phyloP scores from a whole-genome alignment of 371 early-diverging fungal species.

The Apophysomyces variabilis region DNA sequence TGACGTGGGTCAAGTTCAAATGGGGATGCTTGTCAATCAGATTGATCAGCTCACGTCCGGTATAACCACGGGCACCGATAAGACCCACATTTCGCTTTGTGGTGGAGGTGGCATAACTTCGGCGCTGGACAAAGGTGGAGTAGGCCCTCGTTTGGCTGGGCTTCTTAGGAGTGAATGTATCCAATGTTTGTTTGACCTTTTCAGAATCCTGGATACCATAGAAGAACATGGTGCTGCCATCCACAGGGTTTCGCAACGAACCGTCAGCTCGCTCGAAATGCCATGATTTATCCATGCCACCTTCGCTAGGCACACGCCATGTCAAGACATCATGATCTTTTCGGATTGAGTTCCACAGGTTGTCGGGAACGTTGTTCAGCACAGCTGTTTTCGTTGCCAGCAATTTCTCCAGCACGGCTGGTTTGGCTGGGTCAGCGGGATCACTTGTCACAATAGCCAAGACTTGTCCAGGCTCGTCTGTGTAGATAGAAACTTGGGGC shows the following conservation, averaged over 20 bases:
- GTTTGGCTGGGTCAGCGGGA: slow-evolving; percentile 47
- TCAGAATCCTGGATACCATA: slow-evolving; percentile 85
- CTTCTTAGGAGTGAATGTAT: slow-evolving; percentile 29
- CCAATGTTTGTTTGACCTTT: slow-evolving; percentile 61
- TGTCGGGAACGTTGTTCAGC: slow-evolving; percentile 89
- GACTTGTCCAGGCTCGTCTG: slow-evolving; percentile 88
- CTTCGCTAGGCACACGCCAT: slow-evolving; percentile 51
- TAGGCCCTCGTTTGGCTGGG: slow-evolving; percentile 30
- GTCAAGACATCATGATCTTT: slow-evolving; percentile 67
- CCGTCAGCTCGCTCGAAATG: slow-evolving; percentile 95
- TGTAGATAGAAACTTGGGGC: slow-evolving; percentile 67
- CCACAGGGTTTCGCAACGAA: slow-evolving; percentile 63
- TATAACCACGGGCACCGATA: slow-evolving; percentile 96
- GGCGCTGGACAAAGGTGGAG: slow-evolving; percentile 54
- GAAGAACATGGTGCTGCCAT: slow-evolving; percentile 86
- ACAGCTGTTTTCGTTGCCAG: slow-evolving; percentile 71
- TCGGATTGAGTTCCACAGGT: slow-evolving; percentile 80
- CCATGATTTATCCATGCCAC: slow-evolving; percentile 70
- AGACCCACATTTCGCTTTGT: slow-evolving; percentile 76
- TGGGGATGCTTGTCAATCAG: slow-evolving; percentile 87
- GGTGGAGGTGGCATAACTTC: slow-evolving; percentile 59
- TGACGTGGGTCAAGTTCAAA: slow-evolving; percentile 84
- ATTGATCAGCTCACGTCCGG: slow-evolving; percentile 92
- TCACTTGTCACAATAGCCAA: slow-evolving; percentile 78
- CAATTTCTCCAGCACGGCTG: slow-evolving; percentile 44